Evolutionary conservation across 2,329 filamentous ascomycete species (phyloP).

Genomic region (Zasmidium cellare): DNA sequence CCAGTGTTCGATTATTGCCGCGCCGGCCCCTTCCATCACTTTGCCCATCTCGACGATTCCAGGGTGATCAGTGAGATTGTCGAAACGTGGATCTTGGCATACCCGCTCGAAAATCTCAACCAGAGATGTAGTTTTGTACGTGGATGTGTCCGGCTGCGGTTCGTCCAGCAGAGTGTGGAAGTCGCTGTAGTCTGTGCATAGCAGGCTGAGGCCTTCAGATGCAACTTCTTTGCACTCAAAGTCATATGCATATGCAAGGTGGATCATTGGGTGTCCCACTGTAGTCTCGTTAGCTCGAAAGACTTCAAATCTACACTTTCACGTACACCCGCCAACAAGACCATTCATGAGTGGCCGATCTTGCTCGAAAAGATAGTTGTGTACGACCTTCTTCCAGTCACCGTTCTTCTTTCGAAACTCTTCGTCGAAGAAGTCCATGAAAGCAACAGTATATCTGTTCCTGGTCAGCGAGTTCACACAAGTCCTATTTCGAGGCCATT

Average conservation of each 20-base stretch:
- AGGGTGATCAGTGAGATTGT: not conserved
- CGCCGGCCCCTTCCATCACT: not conserved
- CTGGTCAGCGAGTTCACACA: not conserved
- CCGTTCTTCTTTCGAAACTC: not conserved
- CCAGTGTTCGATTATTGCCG: not conserved
- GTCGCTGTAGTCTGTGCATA: not conserved
- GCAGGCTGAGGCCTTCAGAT: not conserved
- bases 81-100: not conserved
- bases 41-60: not conserved
- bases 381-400: not conserved
- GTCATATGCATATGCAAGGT: constrained; percentile 2
- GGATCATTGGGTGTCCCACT: constrained; percentile 4
- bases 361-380: not conserved
- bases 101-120: not conserved
- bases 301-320: not conserved
- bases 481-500: not conserved
- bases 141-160: not conserved
- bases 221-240: constrained; percentile 1
- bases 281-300: not conserved
- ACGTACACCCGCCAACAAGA: not conserved
- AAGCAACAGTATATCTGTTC: not conserved
- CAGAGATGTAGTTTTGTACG: not conserved
- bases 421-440: not conserved
- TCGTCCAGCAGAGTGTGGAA: not conserved
- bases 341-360: not conserved